Evolutionary conservation across 2,329 filamentous ascomycete species (phyloP), one percentile per base, ranked within the genome.

Genomic region (Calonectria multiphialidica): DNA sequence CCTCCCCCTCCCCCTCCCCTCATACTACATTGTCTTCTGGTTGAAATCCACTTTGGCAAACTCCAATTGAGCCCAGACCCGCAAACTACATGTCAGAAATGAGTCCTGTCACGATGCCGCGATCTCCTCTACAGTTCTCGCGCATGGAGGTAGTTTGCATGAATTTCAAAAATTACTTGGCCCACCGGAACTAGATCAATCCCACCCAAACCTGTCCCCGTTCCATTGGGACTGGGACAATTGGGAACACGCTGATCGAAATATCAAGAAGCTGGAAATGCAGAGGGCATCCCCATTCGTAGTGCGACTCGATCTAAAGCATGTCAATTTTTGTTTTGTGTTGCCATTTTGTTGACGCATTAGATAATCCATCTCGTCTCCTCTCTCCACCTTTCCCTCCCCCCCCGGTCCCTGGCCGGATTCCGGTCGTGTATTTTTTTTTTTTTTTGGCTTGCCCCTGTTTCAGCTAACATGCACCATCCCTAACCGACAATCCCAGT

Each of bases 401-500:
- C n/a, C n/a, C n/a, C n/a, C n/a, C n/a, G n/a, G n/a, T n/a, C 53
- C 33, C 30, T 35, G 30, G 33, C 4, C 37, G 5, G 53, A 37
- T 35, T 35, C 53, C 4, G 33, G 53, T 57, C 10, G 33, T n/a
- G n/a, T 37, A 57, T 5, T 30, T 30, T 30, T 30, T 30, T 30
- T 30, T 30, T 30, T 30, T 30, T 30, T 30, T 30, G 4, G 4
- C 8, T 30, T n/a, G 28, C 53, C 53, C 53, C 53, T 57, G 53
- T 64, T 64, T 64, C 61, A 64, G 44, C 42, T 21, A 64, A 30
- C 42, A 23, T 61, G 66, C 28, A 42, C 35, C 61, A 40, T 35
- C 30, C n/a, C 44, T n/a, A 23, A 35, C 21, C n/a, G 16, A 28
- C 40, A 69, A 69, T 45, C 67, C 67, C 57, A 23, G 67, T 69